Evolutionary conservation across 2,329 filamentous ascomycete genomes (phyloP).

Genomic region (Sporothrix brasiliensis): DNA sequence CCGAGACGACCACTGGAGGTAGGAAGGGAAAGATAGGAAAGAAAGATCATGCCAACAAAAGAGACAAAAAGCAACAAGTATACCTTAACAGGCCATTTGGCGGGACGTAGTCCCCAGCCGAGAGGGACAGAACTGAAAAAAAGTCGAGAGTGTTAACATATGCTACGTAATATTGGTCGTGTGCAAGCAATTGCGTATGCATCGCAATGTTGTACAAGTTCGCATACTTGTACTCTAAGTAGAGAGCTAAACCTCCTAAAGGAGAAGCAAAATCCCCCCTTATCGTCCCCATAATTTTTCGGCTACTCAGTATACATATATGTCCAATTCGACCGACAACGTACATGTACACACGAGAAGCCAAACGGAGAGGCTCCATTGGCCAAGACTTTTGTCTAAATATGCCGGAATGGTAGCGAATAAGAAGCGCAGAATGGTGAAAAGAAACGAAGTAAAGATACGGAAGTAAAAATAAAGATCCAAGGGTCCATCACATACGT

Average conservation of each 20-base stretch:
- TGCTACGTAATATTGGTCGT: not conserved
- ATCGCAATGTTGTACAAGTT: not conserved
- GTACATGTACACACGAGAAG: not conserved
- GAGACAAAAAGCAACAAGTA: too few species aligned
- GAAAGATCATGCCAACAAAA: too few species aligned
- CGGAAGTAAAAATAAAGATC: not conserved
- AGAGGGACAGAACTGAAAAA: not conserved
- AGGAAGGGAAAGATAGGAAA: not conserved
- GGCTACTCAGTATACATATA: not conserved
- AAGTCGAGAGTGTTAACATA: not conserved
- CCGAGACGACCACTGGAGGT: not conserved
- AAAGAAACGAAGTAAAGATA: too few species aligned
- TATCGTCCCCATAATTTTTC: not conserved
- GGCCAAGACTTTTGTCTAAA: not conserved
- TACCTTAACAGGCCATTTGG: too few species aligned
- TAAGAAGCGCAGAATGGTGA: not conserved
- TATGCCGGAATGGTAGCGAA: not conserved
- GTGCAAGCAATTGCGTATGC: not conserved
- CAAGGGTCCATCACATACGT: conserved; percentile 20
- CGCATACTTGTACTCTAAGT: too few species aligned
- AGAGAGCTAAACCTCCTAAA: too few species aligned
- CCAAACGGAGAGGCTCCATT: not conserved
- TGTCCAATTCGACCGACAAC: not conserved
- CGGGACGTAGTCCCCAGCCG: too few species aligned
- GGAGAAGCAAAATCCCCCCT: too few species aligned